phyloP scores from a whole-genome alignment of 352 stramenopile species.

The Pilasporangium apinafurcum region DNA sequence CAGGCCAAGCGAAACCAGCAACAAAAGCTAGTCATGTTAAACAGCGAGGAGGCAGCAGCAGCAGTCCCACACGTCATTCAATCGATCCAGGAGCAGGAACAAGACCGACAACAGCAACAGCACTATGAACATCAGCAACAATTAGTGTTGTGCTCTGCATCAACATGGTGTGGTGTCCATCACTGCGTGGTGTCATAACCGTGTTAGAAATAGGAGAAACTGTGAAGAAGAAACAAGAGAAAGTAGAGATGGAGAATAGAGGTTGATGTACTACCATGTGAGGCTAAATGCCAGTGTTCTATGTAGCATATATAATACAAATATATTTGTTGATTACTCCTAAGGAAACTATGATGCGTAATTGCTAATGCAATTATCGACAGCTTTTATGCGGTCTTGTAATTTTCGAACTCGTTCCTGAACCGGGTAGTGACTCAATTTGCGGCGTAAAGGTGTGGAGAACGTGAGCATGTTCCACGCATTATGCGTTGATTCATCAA shows the following conservation, averaged over 20 bases:
- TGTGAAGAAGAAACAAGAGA: background rate
- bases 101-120: too few relatives aligned
- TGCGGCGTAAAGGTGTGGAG: constrained; percentile 41
- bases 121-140: too few relatives aligned
- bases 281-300: background rate
- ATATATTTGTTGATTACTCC: background rate
- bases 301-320: background rate
- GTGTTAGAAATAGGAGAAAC: background rate
- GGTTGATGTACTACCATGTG: constrained; percentile 1
- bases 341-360: background rate
- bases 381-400: constrained; percentile 22
- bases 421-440: constrained; percentile 36
- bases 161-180: constrained; percentile 9
- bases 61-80: constrained; percentile 2
- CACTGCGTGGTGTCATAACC: constrained; percentile 4
- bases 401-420: constrained; percentile 28
- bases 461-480: constrained; percentile 34
- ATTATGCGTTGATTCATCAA: constrained; percentile 15
- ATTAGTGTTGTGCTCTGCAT: too few relatives aligned
- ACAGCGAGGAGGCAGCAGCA: constrained; percentile 9
- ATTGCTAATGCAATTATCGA: constrained; percentile 29
- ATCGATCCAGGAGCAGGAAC: constrained; percentile 12
- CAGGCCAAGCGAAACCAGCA: constrained; percentile 29
- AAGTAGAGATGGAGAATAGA: constrained; percentile 4
- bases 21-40: constrained; percentile 4